phyloP scores from a whole-genome alignment of 352 stramenopile species.

The Phytophthora hybrid region DNA sequence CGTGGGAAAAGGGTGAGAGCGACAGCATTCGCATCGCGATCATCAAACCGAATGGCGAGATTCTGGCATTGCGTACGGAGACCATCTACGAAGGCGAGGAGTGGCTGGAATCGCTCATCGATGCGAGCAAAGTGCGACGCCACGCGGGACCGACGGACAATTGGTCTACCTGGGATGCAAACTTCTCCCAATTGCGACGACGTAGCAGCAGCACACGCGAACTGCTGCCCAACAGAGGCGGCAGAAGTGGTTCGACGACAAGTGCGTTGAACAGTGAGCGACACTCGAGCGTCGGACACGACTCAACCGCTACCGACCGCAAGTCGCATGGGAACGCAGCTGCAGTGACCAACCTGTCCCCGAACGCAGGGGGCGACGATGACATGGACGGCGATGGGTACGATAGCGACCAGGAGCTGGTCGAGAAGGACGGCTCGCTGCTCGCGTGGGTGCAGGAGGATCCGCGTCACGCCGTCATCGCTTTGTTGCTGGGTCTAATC shows the following conservation, averaged over 20 bases:
- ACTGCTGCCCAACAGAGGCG: constrained; percentile 20
- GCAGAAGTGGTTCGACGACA: constrained; percentile 26
- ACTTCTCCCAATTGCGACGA: constrained; percentile 45
- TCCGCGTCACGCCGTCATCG: constrained; percentile 69
- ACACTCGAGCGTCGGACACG: constrained; percentile 25
- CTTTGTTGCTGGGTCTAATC: constrained; percentile 60
- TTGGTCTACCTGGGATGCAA: constrained; percentile 48
- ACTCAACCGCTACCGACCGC: constrained; percentile 2
- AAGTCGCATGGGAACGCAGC: constrained; percentile 10
- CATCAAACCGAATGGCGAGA: constrained; percentile 70
- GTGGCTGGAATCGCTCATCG: constrained; percentile 80
- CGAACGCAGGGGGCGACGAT: constrained; percentile 20
- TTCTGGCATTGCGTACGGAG: constrained; percentile 74
- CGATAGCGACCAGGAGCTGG: constrained; percentile 28
- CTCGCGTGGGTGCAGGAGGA: constrained; percentile 77
- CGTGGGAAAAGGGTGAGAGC: constrained; percentile 53
- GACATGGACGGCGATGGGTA: constrained; percentile 34
- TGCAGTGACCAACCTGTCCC: neutral
- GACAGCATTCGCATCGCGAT: constrained; percentile 80
- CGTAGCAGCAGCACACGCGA: constrained; percentile 43
- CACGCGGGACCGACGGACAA: constrained; percentile 27
- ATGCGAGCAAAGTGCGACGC: constrained; percentile 66
- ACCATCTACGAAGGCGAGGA: constrained; percentile 86
- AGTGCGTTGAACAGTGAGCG: constrained; percentile 33
- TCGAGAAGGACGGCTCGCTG: constrained; percentile 75